These are phyloP conservation scores for Spathaspora sp. DNA, from an alignment of 1,139 yeast species.

Conservation along the genomic window DNA sequence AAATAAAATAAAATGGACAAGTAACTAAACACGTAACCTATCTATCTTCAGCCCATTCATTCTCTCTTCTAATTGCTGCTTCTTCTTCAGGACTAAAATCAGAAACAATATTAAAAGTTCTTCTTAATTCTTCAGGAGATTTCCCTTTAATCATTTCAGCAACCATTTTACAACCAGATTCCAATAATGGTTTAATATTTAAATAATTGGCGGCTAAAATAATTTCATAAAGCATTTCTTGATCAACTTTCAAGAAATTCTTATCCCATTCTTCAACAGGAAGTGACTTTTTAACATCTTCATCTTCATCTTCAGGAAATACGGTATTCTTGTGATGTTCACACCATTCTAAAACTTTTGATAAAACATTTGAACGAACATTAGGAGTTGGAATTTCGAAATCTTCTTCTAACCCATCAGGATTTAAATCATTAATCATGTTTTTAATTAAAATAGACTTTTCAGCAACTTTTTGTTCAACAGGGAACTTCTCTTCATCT, in stretches of 20 bases:
- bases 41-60: conserved; percentile 99
- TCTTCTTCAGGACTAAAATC: conserved; percentile 99
- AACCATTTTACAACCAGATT: conserved; percentile 94
- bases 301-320: conserved; percentile 73
- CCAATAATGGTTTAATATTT: conserved; percentile 88
- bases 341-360: conserved; percentile 95
- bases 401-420: conserved; percentile 59
- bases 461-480: conserved; percentile 84
- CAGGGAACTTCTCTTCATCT: conserved; percentile 71
- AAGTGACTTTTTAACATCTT: conserved; percentile 78
- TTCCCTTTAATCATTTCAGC: conserved; percentile 98
- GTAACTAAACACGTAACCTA: too few relatives aligned
- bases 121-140: conserved; percentile 94
- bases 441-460: conserved; percentile 86
- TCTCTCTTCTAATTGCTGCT: conserved; percentile 94
- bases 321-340: conserved; percentile 89
- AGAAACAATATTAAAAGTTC: conserved; percentile 91
- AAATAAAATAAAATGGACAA: not conserved
- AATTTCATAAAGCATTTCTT: conserved; percentile 96
- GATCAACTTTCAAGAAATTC: conserved; percentile 92
- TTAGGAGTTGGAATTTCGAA: conserved; percentile 92
- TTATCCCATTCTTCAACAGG: conserved; percentile 97
- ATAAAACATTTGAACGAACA: conserved; percentile 81
- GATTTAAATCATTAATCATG: conserved; percentile 80
- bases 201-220: conserved; percentile 94